Conservation (phyloP, 108 stramenopile species). For the Cyclotella baltica region DNA sequence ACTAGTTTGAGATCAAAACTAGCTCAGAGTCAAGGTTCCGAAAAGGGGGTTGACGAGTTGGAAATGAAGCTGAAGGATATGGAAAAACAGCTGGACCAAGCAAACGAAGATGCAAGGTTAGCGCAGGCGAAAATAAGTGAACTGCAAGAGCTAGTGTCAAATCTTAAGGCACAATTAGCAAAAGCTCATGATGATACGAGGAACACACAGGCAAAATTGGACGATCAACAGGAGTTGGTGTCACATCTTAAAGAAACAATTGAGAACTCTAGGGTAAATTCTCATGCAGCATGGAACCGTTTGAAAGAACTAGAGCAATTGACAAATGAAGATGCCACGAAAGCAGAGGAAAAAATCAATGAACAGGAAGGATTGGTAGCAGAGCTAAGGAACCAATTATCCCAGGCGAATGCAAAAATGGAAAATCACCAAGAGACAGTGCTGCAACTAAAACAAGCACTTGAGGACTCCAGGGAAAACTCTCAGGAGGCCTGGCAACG, state of each 20-base stretch:
- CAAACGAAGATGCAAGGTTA: not conserved
- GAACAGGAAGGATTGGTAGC: too few species aligned
- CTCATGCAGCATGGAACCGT: conserved; percentile 15
- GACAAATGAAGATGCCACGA: too few species aligned
- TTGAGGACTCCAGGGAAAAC: conserved; percentile 24
- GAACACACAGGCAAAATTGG: too few species aligned
- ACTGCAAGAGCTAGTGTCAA: not conserved
- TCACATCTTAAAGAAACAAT: not conserved
- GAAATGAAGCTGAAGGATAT: conserved; percentile 14
- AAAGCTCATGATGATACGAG: too few species aligned
- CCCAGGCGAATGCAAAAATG: too few species aligned
- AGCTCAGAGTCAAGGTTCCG: conserved; percentile 7
- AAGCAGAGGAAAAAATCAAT: too few species aligned
- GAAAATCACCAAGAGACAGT: conserved; percentile 1
- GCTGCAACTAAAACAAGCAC: not conserved
- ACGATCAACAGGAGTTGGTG: not conserved
- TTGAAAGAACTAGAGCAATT: conserved; percentile 16
- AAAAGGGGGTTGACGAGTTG: conserved; percentile 13
- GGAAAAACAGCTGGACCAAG: conserved; percentile 3
- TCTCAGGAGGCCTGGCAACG: conserved; percentile 18
- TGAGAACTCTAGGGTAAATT: conserved; percentile 16
- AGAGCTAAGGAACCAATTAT: too few species aligned
- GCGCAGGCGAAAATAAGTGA: conserved; percentile 3
- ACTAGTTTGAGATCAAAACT: conserved; percentile 2
- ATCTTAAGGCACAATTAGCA: too few species aligned